Percentiles rank a stretch among this genome's conserved stretches.
phyloP scores from a whole-genome alignment of 1,139 yeast species.

The Nakaseomyces bracarensis region DNA sequence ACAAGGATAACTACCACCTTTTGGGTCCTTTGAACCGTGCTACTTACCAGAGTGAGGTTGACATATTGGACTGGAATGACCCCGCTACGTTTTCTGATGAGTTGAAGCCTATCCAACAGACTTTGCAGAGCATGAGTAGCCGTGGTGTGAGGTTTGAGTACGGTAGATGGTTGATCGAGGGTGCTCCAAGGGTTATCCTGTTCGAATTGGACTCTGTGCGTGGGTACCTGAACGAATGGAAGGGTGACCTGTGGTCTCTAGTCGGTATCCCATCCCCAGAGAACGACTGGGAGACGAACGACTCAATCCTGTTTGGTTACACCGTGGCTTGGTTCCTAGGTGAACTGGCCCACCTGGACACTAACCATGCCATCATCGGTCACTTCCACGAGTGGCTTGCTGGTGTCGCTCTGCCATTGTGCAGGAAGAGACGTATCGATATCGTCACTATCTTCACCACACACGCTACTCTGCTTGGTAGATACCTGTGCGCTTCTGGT shows the following conservation, averaged over 20 bases:
- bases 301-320: slow-evolving; percentile 87
- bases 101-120: slow-evolving; percentile 23
- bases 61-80: slow-evolving; percentile 61
- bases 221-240: slow-evolving; percentile 78
- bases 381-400: slow-evolving; percentile 99
- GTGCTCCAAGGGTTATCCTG: slow-evolving; percentile 86
- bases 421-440: slow-evolving; percentile 85
- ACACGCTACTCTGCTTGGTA: slow-evolving; percentile 90
- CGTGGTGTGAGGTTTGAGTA: slow-evolving; percentile 80
- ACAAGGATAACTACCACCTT: slow-evolving; percentile 75
- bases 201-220: slow-evolving; percentile 76
- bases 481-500: slow-evolving; percentile 88
- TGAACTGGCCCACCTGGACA: slow-evolving; percentile 75
- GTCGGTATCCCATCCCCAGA: slow-evolving; percentile 94
- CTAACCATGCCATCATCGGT: slow-evolving; percentile 79
- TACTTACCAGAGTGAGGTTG: slow-evolving; percentile 88
- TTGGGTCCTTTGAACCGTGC: slow-evolving; percentile 79
- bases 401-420: slow-evolving; percentile 88
- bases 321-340: slow-evolving; percentile 96
- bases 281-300: slow-evolving; percentile 80
- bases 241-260: slow-evolving; percentile 80
- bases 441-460: slow-evolving; percentile 95
- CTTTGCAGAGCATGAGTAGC: slow-evolving; percentile 53
- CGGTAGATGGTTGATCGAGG: slow-evolving; percentile 96
- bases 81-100: slow-evolving; percentile 43